Evolutionary conservation across 2,329 filamentous ascomycete genomes (phyloP).

Genomic region (Beauveria varroae): DNA sequence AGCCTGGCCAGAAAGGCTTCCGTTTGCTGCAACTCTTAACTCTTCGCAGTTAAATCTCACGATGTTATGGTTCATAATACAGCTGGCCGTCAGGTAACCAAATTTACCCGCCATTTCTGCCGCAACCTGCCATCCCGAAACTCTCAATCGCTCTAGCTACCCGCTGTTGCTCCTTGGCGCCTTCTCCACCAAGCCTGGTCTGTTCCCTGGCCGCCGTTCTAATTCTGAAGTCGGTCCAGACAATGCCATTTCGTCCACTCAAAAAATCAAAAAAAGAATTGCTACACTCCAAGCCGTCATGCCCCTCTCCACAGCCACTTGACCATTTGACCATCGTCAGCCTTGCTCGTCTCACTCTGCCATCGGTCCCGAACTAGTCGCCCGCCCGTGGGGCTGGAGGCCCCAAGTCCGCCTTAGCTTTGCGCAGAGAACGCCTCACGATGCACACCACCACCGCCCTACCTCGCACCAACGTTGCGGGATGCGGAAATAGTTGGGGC

Average conservation of each 20-base stretch:
- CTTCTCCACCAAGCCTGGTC: neutral
- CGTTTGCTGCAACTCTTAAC: too few relatives aligned
- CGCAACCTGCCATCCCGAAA: neutral
- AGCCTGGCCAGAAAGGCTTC: too few relatives aligned
- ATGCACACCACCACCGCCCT: neutral
- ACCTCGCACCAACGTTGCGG: neutral
- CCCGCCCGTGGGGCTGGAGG: neutral
- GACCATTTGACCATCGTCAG: neutral
- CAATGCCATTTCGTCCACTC: too few relatives aligned
- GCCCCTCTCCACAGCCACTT: neutral
- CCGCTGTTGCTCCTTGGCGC: neutral
- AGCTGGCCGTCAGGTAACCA: too few relatives aligned
- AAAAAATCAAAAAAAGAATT: too few relatives aligned
- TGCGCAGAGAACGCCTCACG: neutral
- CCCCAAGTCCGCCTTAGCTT: conserved; percentile 2
- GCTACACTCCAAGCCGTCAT: neutral
- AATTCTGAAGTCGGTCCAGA: neutral
- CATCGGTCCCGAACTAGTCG: neutral
- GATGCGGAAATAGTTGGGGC: neutral
- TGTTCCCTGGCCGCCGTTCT: neutral
- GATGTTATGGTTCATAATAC: neutral
- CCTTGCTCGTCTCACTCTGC: conserved; percentile 1
- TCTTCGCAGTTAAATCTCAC: neutral
- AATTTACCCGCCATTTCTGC: neutral
- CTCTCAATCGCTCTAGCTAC: neutral